Evolutionary conservation across 2,329 filamentous ascomycete genomes (phyloP).

Genomic region (Lasiodiplodia sp.): DNA sequence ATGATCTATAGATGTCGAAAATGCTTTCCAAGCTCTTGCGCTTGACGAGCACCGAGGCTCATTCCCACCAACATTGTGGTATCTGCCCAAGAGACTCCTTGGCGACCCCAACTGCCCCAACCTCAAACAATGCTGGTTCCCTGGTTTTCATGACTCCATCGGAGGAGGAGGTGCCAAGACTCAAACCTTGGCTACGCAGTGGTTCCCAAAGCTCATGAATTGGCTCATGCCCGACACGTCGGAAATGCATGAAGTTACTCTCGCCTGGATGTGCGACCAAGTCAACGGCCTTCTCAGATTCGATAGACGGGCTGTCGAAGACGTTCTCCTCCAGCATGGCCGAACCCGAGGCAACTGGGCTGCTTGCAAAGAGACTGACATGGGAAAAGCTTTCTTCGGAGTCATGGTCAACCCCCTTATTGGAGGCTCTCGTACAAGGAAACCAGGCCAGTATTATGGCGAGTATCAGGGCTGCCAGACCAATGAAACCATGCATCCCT

Average conservation of each 20-base stretch:
- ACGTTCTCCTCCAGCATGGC: not conserved
- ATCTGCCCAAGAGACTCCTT: conserved; percentile 40
- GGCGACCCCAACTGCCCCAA: conserved; percentile 32
- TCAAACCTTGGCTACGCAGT: not conserved
- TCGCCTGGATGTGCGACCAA: conserved; percentile 51
- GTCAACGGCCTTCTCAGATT: conserved; percentile 26
- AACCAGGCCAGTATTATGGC: not conserved
- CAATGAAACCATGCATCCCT: conserved; percentile 22
- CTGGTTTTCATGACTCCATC: conserved; percentile 61
- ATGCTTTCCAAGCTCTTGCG: conserved; percentile 64
- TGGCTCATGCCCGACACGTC: not conserved
- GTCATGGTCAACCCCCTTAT: not conserved
- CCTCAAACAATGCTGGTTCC: conserved; percentile 64
- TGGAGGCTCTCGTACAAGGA: not conserved
- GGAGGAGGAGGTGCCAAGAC: conserved; percentile 54
- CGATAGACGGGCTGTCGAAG: not conserved
- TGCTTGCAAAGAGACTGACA: not conserved
- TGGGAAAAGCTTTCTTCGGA: not conserved
- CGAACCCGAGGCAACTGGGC: not conserved
- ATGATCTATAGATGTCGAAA: conserved; percentile 48
- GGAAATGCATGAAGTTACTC: conserved; percentile 47
- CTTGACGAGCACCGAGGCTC: conserved; percentile 61
- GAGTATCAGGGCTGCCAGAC: not conserved
- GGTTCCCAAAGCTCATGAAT: not conserved
- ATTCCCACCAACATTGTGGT: conserved; percentile 62